Conservation (phyloP, 2,329 filamentous ascomycete genomes). For the Calycina marina region DNA sequence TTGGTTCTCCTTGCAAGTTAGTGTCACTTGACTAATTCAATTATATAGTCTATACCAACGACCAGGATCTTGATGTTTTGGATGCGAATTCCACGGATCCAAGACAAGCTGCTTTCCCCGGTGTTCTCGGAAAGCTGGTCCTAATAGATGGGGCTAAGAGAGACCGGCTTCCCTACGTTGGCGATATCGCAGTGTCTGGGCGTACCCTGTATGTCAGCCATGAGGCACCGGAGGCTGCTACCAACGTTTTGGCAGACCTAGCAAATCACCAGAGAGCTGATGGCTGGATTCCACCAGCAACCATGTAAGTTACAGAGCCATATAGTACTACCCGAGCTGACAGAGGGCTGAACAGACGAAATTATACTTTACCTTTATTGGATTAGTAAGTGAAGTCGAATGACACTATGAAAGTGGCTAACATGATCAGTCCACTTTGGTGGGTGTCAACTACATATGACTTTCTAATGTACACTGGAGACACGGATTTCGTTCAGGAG, state of each 20-base stretch:
- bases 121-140: conserved; percentile 31
- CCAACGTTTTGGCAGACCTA: conserved; percentile 35
- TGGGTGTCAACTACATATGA: conserved; percentile 36
- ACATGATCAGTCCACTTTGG: conserved; percentile 35
- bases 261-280: conserved; percentile 33
- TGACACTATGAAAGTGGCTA: too few species aligned
- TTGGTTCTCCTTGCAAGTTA: too few species aligned
- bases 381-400: too few species aligned
- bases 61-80: conserved; percentile 33
- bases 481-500: conserved; percentile 26
- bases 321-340: too few species aligned
- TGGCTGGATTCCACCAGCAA: conserved; percentile 38
- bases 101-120: conserved; percentile 28
- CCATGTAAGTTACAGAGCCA: conserved; percentile 35
- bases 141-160: conserved; percentile 36
- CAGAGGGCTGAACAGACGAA: conserved; percentile 18
- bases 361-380: conserved; percentile 33
- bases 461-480: conserved; percentile 34
- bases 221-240: conserved; percentile 25
- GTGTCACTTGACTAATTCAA: too few species aligned
- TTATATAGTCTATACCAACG: conserved; percentile 37
- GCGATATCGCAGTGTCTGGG: conserved; percentile 34
- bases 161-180: conserved; percentile 37
- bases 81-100: conserved; percentile 33
- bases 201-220: conserved; percentile 34